A percentile compares a stretch with the other conserved stretches of the same genome.
These are phyloP conservation scores for Chaetomium globosum DNA, from an alignment of 2,329 filamentous ascomycete species.

Conservation along the genomic window DNA sequence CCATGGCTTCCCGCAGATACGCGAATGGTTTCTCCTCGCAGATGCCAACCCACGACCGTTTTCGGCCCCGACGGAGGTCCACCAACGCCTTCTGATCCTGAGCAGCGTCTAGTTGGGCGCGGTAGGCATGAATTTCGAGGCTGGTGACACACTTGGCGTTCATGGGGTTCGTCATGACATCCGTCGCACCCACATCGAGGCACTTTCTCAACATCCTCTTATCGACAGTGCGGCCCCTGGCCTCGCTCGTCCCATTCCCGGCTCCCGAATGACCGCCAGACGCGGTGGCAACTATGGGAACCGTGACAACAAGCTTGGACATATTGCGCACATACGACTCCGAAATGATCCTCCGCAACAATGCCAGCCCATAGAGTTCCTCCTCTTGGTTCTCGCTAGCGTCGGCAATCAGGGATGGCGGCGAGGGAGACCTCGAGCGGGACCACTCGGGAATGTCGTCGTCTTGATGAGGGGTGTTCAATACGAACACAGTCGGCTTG, in stretches of 20 bases:
- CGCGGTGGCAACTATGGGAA: conserved; percentile 55
- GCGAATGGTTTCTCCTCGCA: conserved; percentile 84
- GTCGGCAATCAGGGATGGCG: conserved; percentile 45
- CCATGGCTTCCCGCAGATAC: conserved; percentile 90
- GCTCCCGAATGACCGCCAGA: conserved; percentile 39
- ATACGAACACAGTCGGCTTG: conserved; percentile 59
- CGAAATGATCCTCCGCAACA: conserved; percentile 60
- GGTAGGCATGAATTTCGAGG: conserved; percentile 81
- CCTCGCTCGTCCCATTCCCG: conserved; percentile 31
- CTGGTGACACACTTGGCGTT: conserved; percentile 72
- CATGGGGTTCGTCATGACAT: conserved; percentile 81
- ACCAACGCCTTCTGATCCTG: conserved; percentile 73
- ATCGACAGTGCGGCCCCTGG: conserved; percentile 41
- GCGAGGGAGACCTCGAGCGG: conserved; percentile 49
- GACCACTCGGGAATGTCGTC: conserved; percentile 43
- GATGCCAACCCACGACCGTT: conserved; percentile 89
- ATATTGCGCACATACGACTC: conserved; percentile 60
- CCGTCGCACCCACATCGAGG: conserved; percentile 81
- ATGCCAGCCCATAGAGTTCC: conserved; percentile 57
- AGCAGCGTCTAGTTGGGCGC: conserved; percentile 73
- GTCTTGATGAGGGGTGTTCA: conserved; percentile 59
- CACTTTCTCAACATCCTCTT: conserved; percentile 65
- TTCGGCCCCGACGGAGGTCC: conserved; percentile 73
- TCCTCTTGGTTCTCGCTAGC: conserved; percentile 49
- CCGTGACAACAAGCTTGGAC: conserved; percentile 59